These are phyloP conservation scores for Globisporangium acanthophoron DNA, from an alignment of 352 stramenopile genomes.

Conservation along the genomic window DNA sequence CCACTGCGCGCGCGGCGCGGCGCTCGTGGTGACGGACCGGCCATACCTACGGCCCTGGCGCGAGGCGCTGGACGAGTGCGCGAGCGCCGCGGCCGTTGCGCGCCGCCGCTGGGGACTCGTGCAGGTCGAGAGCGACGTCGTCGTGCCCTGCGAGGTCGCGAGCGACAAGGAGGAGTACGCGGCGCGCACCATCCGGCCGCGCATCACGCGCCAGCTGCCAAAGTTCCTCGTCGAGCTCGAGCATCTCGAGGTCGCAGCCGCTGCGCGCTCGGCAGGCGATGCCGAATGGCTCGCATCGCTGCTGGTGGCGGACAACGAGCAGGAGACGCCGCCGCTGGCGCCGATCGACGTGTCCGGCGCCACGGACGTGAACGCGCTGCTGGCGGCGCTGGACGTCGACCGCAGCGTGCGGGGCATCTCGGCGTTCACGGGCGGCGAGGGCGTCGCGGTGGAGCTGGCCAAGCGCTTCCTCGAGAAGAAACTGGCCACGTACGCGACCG, in stretches of 20 bases:
- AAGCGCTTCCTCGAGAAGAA: constrained; percentile 88
- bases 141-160: constrained; percentile 92
- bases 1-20: constrained; percentile 38
- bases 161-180: constrained; percentile 95
- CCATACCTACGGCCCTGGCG: constrained; percentile 63
- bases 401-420: constrained; percentile 44
- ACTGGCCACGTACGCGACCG: constrained; percentile 54
- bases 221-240: constrained; percentile 78
- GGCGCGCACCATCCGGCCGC: constrained; percentile 96
- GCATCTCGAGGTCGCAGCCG: constrained; percentile 22
- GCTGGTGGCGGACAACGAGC: neutral
- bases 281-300: constrained; percentile 18
- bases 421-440: constrained; percentile 69
- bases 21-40: constrained; percentile 71
- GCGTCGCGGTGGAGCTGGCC: constrained; percentile 49
- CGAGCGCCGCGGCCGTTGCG: constrained; percentile 19
- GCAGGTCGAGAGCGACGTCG: constrained; percentile 97
- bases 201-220: constrained; percentile 91
- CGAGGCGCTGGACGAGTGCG: constrained; percentile 37
- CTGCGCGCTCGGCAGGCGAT: constrained; percentile 17
- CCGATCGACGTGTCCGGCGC: constrained; percentile 35
- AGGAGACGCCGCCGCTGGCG: constrained; percentile 6
- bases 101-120: constrained; percentile 67
- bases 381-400: constrained; percentile 60
- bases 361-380: constrained; percentile 23